Percentiles rank a stretch among this genome's conserved stretches.
These are phyloP conservation scores for Phytophthora pini DNA, from an alignment of 352 stramenopile genomes.

Conservation along the genomic window DNA sequence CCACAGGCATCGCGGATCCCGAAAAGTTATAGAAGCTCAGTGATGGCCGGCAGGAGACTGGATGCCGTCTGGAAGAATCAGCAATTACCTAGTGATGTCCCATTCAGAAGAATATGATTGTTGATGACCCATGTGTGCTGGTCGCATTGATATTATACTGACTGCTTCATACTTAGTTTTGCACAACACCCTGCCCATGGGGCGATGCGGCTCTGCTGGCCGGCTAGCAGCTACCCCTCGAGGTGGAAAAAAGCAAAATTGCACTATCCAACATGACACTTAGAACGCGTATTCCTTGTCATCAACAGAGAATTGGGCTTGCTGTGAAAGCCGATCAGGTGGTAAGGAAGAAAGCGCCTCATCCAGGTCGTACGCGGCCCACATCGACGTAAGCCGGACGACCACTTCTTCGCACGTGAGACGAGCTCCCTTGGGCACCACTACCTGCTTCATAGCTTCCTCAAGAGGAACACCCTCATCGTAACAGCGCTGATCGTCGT, in stretches of 20 bases:
- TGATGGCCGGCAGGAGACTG: neutral
- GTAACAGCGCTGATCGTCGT: slow-evolving; percentile 68
- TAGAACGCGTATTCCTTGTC: slow-evolving; percentile 52
- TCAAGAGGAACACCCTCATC: slow-evolving; percentile 72
- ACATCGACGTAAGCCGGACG: slow-evolving; percentile 81
- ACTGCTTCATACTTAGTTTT: slow-evolving; percentile 51
- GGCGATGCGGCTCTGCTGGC: slow-evolving; percentile 27
- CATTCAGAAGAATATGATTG: slow-evolving; percentile 1
- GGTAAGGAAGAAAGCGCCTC: slow-evolving; percentile 59
- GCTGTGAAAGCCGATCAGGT: slow-evolving; percentile 54
- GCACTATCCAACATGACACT: slow-evolving; percentile 22
- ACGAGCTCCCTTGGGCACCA: slow-evolving; percentile 56
- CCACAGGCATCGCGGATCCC: slow-evolving; percentile 84
- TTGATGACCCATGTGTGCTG: slow-evolving; percentile 17
- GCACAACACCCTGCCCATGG: slow-evolving; percentile 32
- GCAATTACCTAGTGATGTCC: no score
- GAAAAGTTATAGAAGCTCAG: slow-evolving; percentile 72
- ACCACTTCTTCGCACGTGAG: slow-evolving; percentile 82
- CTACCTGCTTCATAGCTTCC: slow-evolving; percentile 83
- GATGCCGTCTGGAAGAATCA: no score
- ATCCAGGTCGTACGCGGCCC: slow-evolving; percentile 72
- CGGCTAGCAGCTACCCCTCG: slow-evolving; percentile 32
- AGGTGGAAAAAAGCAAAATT: slow-evolving; percentile 40
- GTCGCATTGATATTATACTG: slow-evolving; percentile 40
- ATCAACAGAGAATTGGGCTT: slow-evolving; percentile 50